A percentile compares a stretch with the other conserved stretches of the same genome.
Evolutionary conservation across 2,329 filamentous ascomycete species (phyloP).

Genomic region (Aureobasidium melanogenum): DNA sequence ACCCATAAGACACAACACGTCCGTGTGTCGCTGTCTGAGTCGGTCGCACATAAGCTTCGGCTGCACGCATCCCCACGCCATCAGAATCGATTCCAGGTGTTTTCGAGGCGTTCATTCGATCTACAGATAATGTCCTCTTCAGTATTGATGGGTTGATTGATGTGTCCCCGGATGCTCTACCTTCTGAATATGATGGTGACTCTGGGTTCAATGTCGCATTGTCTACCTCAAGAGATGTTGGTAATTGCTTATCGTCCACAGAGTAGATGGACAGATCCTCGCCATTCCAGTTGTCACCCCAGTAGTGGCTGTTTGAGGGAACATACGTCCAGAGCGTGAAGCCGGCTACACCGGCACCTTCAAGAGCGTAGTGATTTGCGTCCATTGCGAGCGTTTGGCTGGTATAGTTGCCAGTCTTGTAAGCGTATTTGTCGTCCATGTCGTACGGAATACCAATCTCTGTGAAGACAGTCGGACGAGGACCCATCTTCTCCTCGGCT

Average conservation of each 20-base stretch:
- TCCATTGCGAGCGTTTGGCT: constrained; percentile 90
- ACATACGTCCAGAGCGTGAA: constrained; percentile 88
- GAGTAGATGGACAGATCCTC: constrained; percentile 92
- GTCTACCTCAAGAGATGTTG: constrained; percentile 31
- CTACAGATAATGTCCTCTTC: constrained; percentile 59
- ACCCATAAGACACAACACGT: constrained; percentile 60
- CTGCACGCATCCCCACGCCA: constrained; percentile 70
- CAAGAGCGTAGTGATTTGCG: constrained; percentile 88
- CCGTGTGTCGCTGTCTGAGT: constrained; percentile 70
- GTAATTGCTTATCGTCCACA: constrained; percentile 62
- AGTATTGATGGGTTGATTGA: constrained; percentile 68
- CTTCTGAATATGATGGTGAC: constrained; percentile 48
- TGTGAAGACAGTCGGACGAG: constrained; percentile 80
- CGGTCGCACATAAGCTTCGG: constrained; percentile 86
- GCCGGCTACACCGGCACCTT: constrained; percentile 74
- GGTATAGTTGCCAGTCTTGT: constrained; percentile 89
- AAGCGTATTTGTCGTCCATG: constrained; percentile 94
- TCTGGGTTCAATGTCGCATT: constrained; percentile 40
- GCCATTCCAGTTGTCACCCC: constrained; percentile 94
- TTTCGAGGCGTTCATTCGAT: constrained; percentile 29
- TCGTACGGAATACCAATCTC: constrained; percentile 98
- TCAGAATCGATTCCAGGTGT: constrained; percentile 29
- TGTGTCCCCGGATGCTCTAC: constrained; percentile 40
- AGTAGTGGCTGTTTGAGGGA: constrained; percentile 62
- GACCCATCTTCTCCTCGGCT: constrained; percentile 78